Evolutionary conservation across 1,284 basidiomycete species (phyloP).

Genomic region (Cryptococcus deneoformans): DNA sequence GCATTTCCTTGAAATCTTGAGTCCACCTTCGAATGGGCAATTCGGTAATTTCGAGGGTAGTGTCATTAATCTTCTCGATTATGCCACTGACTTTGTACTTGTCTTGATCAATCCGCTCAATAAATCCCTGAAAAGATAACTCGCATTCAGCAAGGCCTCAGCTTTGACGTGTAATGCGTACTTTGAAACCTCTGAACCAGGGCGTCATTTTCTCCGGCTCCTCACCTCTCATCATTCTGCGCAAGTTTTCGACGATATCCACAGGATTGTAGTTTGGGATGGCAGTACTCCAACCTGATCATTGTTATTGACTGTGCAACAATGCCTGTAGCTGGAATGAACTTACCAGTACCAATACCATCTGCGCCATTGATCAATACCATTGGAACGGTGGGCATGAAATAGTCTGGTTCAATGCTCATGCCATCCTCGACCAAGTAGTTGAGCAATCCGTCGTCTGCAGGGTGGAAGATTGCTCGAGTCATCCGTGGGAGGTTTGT

Average conservation of each 20-base stretch:
- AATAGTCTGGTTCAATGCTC: conserved; percentile 91
- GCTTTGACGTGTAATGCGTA: conserved; percentile 15
- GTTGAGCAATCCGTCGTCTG: conserved; percentile 81
- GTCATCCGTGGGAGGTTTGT: conserved; percentile 79
- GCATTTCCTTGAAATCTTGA: conserved; percentile 81
- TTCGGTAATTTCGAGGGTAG: conserved; percentile 92
- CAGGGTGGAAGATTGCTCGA: conserved; percentile 73
- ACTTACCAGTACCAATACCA: conserved; percentile 90
- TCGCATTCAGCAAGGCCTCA: not conserved
- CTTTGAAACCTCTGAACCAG: conserved; percentile 92
- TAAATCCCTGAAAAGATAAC: conserved; percentile 60
- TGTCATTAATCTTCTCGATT: conserved; percentile 74
- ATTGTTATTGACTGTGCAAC: conserved; percentile 3
- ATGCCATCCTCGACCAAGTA: conserved; percentile 86
- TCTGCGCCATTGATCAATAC: conserved; percentile 93
- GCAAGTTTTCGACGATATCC: conserved; percentile 86
- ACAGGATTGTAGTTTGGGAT: conserved; percentile 92
- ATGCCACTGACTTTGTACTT: conserved; percentile 84
- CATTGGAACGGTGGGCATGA: conserved; percentile 86
- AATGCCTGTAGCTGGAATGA: not conserved
- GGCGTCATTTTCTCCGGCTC: conserved; percentile 83
- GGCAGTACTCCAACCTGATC: conserved; percentile 85
- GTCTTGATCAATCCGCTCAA: conserved; percentile 75
- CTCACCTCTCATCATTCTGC: conserved; percentile 81
- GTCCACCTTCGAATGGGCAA: conserved; percentile 97